Evolutionary conservation across 306 rosid species (phyloP).

Genomic region (Glycyrrhiza uralensis): DNA sequence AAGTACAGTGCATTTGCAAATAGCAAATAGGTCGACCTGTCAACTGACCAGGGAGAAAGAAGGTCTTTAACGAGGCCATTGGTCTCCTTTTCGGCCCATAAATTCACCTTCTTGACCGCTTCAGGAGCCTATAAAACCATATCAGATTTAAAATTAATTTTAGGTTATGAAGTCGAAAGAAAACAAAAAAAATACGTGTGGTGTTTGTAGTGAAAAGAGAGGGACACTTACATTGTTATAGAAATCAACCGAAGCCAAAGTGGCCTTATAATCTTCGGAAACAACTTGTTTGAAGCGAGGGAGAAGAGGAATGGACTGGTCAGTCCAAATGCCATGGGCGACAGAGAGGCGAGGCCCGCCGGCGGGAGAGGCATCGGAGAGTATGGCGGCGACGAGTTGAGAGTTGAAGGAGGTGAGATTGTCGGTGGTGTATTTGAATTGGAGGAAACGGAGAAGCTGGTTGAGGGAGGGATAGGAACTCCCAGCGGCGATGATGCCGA

Average conservation of each 20-base stretch:
- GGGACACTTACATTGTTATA: slow-evolving; percentile 43
- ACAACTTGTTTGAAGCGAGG: slow-evolving; percentile 63
- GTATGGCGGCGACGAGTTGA: slow-evolving; percentile 47
- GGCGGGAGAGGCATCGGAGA: slow-evolving; percentile 49
- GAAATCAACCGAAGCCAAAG: slow-evolving; percentile 54
- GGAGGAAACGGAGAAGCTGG: slow-evolving; percentile 74
- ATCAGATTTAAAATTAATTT: not conserved
- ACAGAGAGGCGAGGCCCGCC: slow-evolving; percentile 77
- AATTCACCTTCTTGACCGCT: slow-evolving; percentile 57
- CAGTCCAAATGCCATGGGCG: slow-evolving; percentile 66
- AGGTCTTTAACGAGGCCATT: slow-evolving; percentile 62
- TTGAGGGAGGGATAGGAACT: slow-evolving; percentile 53
- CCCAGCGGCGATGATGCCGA: slow-evolving; percentile 71
- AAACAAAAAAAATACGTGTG: too few relatives aligned
- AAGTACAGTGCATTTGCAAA: slow-evolving; percentile 74
- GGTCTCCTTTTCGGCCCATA: slow-evolving; percentile 73
- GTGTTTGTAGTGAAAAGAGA: not conserved
- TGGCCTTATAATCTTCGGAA: slow-evolving; percentile 47
- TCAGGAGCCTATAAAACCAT: slow-evolving; percentile 48
- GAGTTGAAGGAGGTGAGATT: slow-evolving; percentile 59
- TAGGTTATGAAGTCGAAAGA: not conserved
- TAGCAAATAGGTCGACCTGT: slow-evolving; percentile 51
- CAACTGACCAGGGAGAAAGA: slow-evolving; percentile 60
- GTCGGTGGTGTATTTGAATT: slow-evolving; percentile 49
- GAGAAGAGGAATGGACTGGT: slow-evolving; percentile 49